Evolutionary conservation across 2,329 filamentous ascomycete species (phyloP), one percentile per base, ranked within the genome.

Genomic region (Rutstroemia sp.): DNA sequence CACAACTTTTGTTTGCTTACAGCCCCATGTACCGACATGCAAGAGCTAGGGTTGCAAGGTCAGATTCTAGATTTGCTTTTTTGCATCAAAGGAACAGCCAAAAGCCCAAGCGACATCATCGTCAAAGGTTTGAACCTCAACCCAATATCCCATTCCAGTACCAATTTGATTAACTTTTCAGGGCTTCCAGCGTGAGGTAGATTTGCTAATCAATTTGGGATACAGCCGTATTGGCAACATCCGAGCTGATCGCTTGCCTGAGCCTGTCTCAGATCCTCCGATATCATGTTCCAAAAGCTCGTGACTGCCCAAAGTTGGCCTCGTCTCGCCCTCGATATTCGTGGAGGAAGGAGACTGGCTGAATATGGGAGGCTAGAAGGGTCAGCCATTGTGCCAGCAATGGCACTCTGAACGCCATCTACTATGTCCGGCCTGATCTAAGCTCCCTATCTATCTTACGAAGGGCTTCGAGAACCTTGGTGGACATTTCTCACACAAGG

Each of bases 271-370:
- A 60, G 50, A 48, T 58, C 27, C 27, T 21, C 38, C 47, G 19
- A 57, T 25, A 57, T 54, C 47, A 47, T 34, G 23, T 27, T 25
- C 44, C 21, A 48, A 56, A 30, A 59, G 52, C 62, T 61, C 54
- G 62, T 61, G 61, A 62, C 51, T 52, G 41, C 48, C 45, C 44
- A 38, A 53, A 25, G 55, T 51, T 57, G 41, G 47, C 48, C 23
- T 58, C 34, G 38, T 59, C 51, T 47, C 45, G 49, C 41, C 47
- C 51, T 55, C 27, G 44, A 58, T 38, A 58, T 54, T 63, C 64
- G 62, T 64, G 62, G 62, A 59, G 59, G 59, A 63, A 59, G 54
- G 60, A 50, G 60, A 64, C 59, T 64, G 63, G 62, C 54, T 60
- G 57, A 47, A 21, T 34, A 44, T 19, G 9, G 41, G 41, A 44